Percentiles rank a stretch among this genome's conserved stretches.
Conservation (phyloP, 2,329 filamentous ascomycete species). For the Scorias spongiosa region DNA sequence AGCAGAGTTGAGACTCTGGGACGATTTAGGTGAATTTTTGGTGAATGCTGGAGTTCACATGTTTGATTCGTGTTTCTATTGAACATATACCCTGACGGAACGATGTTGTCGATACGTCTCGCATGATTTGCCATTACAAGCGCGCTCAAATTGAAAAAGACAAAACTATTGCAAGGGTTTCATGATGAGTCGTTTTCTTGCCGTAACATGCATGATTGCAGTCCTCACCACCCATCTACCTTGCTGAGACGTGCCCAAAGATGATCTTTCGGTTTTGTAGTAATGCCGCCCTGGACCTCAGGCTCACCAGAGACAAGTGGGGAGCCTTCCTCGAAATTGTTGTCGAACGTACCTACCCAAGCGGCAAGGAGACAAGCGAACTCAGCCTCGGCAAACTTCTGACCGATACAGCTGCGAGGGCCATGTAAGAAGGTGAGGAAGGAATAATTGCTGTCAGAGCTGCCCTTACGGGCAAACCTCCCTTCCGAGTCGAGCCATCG, state of each 20-base stretch:
- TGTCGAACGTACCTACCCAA: slow-evolving; percentile 60
- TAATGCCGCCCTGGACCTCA: slow-evolving; percentile 54
- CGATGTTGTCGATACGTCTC: too few relatives aligned
- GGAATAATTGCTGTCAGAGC: slow-evolving; percentile 60
- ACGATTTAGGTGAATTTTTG: too few relatives aligned
- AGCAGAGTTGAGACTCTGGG: too few relatives aligned
- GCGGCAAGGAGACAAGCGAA: slow-evolving; percentile 69
- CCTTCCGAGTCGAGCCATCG: slow-evolving; percentile 49
- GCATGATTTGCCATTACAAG: too few relatives aligned
- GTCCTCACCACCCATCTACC: slow-evolving; percentile 48
- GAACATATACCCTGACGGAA: too few relatives aligned
- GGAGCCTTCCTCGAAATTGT: slow-evolving; percentile 45
- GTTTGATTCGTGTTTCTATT: too few relatives aligned
- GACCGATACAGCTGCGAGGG: slow-evolving; percentile 71
- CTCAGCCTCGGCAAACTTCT: slow-evolving; percentile 66
- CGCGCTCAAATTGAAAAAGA: too few relatives aligned
- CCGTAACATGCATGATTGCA: neutral
- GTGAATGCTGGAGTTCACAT: too few relatives aligned
- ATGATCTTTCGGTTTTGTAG: slow-evolving; percentile 56
- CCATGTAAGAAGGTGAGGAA: slow-evolving; percentile 77
- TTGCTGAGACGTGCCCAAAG: slow-evolving; percentile 52
- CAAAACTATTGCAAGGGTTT: too few relatives aligned
- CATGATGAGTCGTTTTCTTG: too few relatives aligned
- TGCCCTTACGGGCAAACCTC: slow-evolving; percentile 47
- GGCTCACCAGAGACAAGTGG: slow-evolving; percentile 35